Evolutionary conservation across 2,329 filamentous ascomycete genomes (phyloP), one percentile per base, ranked within the genome.

Genomic region (Verticillium isaacii): DNA sequence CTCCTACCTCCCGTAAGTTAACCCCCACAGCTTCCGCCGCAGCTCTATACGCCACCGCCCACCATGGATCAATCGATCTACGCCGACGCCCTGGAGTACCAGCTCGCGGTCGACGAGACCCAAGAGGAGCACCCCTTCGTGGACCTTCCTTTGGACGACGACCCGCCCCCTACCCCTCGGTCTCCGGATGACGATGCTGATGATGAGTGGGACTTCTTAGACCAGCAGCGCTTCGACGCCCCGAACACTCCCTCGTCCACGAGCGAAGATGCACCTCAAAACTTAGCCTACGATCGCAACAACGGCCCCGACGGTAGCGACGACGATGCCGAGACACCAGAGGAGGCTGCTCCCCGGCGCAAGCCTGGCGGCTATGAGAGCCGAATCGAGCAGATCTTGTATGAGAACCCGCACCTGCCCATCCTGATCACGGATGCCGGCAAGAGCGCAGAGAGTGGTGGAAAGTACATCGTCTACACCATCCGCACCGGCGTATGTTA

Each of bases 401-500:
- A 97, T 74, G 95, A 99, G 78, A 92, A 97, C 66, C 93, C 93
- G 0, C 89, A 94, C 61, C 84, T 96, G 68, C 89, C 92, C 63
- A 96, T 99, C 66, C 76, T 96, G 63, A 99, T 99, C 68, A 94
- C 91, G 1, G 91, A 97, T 72, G 95, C 96, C 3, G 95, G 95
- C 63, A 99, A 99, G 85, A 97, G 94, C 75, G 79, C 89, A 65
- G 94, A 98, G 75, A 93, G 91, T 67, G 93, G 93, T 61, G 93
- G 93, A 17, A 89, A 92, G 77, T 97, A 92, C 72, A 99, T 99
- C 70, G 93, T 96, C 39, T 99, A 99, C 77, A 97, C 94, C 12
- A 98, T 99, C 71, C 86, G 92, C 66, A 98, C 95, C 50, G 94
- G 93, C 58, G 93, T 97, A 88, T 65, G 85, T 66, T 29, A 29